Base-by-base conservation (phyloP, 257 asterid species). In the Linderniella brevidens region DNA sequence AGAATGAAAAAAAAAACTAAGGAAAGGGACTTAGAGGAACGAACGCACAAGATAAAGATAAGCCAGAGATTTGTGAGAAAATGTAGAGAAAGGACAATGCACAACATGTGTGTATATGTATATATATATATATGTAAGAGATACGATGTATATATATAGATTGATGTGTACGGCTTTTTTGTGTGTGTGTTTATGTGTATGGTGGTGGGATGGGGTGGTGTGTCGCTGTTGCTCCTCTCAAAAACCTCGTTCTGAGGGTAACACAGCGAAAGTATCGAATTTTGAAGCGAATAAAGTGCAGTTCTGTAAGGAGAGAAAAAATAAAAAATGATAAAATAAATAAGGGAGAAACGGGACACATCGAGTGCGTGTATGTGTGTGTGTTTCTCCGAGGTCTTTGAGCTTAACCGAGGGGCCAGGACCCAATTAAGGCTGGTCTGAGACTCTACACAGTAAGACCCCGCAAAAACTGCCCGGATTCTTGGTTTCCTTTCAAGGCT, bases 261-360 rank as follows among this genome's bases (percentile, higher is more conserved):
- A 69, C 77, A 65, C 68, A 66, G 87, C 85, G 60, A 78, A n/a
- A 76, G 79, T 61, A 70, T 75, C 73, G 80, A 69, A 76, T 80
- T 25, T 78, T 79, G 69, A 72, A 80, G 90, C 69, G 85, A 80
- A 82, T 75, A 80, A 77, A 87, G 97, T 79, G 84, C 64, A 62
- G 69, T 47, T 61, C 45, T 18, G 55, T 67, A 63, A 54, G 57
- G 47, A 9, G 15, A 32, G 18, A 16, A 32, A 19, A 42, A 8
- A 8, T 10, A 25, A 48, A 49, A 19, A 11, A 48, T 19, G 12
- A 25, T 17, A 1, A 48, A 48, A 18, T 19, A 19, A 25, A 25
- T n/a, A n/a, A n/a, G n/a, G n/a, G n/a, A 25, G 6, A 25, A 25
- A 25, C 32, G 3, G 4, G 32, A n/a, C 32, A 25, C 32, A n/a